Percentiles rank a stretch among this genome's conserved stretches.
These are phyloP conservation scores for Pochonia chlamydosporia DNA, from an alignment of 2,329 filamentous ascomycete genomes.

Conservation along the genomic window DNA sequence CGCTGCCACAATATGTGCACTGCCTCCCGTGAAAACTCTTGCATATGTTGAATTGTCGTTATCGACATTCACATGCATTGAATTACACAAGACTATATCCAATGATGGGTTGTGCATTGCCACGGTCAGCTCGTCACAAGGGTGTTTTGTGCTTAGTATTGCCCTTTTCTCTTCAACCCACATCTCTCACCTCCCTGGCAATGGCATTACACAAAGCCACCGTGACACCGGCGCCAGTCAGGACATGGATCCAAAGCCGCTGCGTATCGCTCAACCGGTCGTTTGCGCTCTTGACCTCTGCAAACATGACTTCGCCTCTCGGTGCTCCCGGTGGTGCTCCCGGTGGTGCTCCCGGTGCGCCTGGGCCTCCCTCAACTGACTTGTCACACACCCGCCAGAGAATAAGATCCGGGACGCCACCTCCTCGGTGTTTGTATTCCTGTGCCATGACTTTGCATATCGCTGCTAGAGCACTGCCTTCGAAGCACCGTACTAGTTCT, in stretches of 20 bases:
- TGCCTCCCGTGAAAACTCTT: no score
- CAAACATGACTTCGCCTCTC: slow-evolving; percentile 64
- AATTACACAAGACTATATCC: no score
- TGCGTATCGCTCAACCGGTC: slow-evolving; percentile 95
- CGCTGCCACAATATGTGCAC: no score
- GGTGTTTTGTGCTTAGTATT: not conserved
- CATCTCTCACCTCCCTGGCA: slow-evolving; percentile 43
- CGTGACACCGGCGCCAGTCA: slow-evolving; percentile 75
- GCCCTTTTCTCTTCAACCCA: slow-evolving; percentile 21
- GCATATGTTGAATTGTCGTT: no score
- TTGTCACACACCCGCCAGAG: slow-evolving; percentile 58
- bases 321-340: slow-evolving; percentile 29
- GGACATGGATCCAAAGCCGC: slow-evolving; percentile 91
- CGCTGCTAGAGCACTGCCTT: slow-evolving; percentile 71
- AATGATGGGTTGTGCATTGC: no score
- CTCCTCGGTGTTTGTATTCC: slow-evolving; percentile 81
- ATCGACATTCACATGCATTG: no score
- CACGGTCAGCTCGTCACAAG: not conserved
- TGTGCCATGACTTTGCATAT: slow-evolving; percentile 94
- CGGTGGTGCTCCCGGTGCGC: slow-evolving; percentile 27
- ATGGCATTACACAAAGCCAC: slow-evolving; percentile 74
- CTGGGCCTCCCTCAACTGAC: slow-evolving; percentile 2
- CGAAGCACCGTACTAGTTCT: slow-evolving; percentile 74
- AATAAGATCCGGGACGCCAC: slow-evolving; percentile 88
- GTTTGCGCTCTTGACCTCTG: slow-evolving; percentile 77